phyloP scores from a whole-genome alignment of 2,329 filamentous ascomycete genomes.

The Chaetomiaceae sp. region DNA sequence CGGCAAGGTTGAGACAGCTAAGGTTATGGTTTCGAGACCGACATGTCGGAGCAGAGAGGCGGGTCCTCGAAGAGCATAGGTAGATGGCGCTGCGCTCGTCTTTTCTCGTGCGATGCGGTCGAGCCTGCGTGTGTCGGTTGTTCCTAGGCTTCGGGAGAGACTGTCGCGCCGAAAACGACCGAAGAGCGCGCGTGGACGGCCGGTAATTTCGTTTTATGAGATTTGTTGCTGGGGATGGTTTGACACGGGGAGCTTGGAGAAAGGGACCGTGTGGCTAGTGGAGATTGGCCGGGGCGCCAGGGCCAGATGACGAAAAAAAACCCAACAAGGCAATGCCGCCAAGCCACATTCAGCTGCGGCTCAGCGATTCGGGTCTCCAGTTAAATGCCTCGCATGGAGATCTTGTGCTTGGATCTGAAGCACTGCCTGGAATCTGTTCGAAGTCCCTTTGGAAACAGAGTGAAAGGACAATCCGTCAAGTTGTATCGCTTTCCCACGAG shows the following conservation, averaged over 20 bases:
- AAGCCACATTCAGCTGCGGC: slow-evolving; percentile 15
- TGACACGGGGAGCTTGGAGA: slow-evolving; percentile 14
- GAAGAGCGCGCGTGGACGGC: background rate
- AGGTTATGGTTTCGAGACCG: slow-evolving; percentile 17
- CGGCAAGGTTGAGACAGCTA: background rate
- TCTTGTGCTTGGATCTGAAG: no score
- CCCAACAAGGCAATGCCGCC: slow-evolving; percentile 19
- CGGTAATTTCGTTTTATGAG: slow-evolving; percentile 9
- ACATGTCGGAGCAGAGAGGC: slow-evolving; percentile 20
- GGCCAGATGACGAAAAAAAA: slow-evolving; percentile 19
- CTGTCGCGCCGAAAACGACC: background rate
- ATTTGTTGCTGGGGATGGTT: slow-evolving; percentile 1
- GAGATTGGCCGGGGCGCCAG: slow-evolving; percentile 16
- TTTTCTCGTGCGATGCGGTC: background rate
- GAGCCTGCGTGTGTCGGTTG: background rate
- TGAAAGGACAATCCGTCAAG: no score
- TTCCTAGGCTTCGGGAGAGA: background rate
- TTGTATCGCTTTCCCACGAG: no score
- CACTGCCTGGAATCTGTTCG: no score
- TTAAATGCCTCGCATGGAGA: no score
- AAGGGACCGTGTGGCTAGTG: slow-evolving; percentile 17
- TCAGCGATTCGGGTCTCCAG: no score
- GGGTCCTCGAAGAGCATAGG: slow-evolving; percentile 19
- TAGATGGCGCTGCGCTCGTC: slow-evolving; percentile 13
- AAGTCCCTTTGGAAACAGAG: no score